Percentiles rank a stretch among this genome's conserved stretches.
Conservation (phyloP, 768 basidiomycete genomes). For the Rubroboletus satanas region DNA sequence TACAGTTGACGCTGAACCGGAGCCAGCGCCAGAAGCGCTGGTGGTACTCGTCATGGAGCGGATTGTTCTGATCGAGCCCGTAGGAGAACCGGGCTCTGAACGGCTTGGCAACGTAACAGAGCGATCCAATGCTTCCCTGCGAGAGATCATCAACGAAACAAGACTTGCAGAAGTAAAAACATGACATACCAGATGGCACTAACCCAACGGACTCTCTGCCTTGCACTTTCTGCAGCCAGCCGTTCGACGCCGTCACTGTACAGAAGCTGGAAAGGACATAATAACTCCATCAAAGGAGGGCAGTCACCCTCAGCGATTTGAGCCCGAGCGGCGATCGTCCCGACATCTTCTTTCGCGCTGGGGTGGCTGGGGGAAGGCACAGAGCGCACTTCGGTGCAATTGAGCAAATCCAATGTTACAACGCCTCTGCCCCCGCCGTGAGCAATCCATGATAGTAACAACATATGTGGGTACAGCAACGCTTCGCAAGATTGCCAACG, state of each 20-base stretch:
- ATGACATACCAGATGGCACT: conserved; percentile 75
- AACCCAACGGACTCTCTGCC: conserved; percentile 88
- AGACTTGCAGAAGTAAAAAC: neutral
- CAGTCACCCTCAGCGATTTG: conserved; percentile 47
- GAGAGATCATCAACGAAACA: neutral
- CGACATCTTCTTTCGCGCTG: conserved; percentile 78
- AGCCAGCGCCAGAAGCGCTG: conserved; percentile 31
- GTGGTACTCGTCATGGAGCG: conserved; percentile 48
- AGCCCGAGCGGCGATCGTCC: conserved; percentile 71
- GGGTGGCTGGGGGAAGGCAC: conserved; percentile 81
- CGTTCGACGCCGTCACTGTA: conserved; percentile 89
- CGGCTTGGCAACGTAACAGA: conserved; percentile 49
- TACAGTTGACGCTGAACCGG: conserved; percentile 62
- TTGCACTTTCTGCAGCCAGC: conserved; percentile 81
- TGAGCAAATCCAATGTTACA: conserved; percentile 81
- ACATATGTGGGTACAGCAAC: conserved; percentile 75
- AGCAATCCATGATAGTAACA: conserved; percentile 84
- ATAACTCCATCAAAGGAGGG: conserved; percentile 56
- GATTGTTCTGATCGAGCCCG: conserved; percentile 67
- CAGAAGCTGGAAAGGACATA: conserved; percentile 88
- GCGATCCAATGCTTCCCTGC: conserved; percentile 76
- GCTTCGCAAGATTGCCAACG: conserved; percentile 81
- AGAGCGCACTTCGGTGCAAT: conserved; percentile 81
- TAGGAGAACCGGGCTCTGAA: conserved; percentile 43
- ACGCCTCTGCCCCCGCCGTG: conserved; percentile 80